Percentiles rank a stretch among this genome's conserved stretches.
Evolutionary conservation across 441 rosid species (phyloP).

Genomic region (Mallotus japonicus): DNA sequence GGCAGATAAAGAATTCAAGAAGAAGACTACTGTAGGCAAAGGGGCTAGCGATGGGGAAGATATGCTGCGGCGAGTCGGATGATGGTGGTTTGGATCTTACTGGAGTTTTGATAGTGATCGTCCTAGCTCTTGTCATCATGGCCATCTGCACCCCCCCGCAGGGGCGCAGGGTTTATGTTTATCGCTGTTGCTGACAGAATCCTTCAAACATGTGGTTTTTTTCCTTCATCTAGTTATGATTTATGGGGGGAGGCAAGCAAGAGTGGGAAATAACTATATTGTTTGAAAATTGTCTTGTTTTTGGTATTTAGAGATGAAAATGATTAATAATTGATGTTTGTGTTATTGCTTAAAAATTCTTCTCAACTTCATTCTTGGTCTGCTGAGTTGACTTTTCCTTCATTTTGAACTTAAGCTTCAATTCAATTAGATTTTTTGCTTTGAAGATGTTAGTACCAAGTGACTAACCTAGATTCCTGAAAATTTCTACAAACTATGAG

Average conservation of each 20-base stretch:
- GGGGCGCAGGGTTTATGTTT: neutral
- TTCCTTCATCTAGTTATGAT: too few species aligned
- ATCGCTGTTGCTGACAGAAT: conserved; percentile 14
- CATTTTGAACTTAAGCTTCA: neutral
- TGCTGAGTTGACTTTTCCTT: neutral
- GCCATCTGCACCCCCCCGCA: conserved; percentile 24
- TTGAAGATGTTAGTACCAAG: neutral
- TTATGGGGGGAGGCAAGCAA: neutral
- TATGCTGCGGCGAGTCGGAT: neutral
- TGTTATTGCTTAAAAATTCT: neutral
- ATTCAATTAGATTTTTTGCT: neutral
- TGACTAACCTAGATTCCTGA: neutral
- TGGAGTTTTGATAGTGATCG: conserved; percentile 12
- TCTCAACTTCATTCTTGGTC: neutral
- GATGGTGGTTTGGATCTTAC: conserved; percentile 21
- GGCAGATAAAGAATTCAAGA: neutral
- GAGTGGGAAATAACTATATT: too few species aligned
- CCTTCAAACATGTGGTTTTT: neutral
- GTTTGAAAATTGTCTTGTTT: too few species aligned
- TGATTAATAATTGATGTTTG: neutral
- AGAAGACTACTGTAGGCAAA: neutral
- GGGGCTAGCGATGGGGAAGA: conserved; percentile 15
- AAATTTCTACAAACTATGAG: neutral
- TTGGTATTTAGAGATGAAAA: too few species aligned
- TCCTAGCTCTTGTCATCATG: conserved; percentile 31